phyloP scores from a whole-genome alignment of 1,139 yeast species.

The Diutina sp. region DNA sequence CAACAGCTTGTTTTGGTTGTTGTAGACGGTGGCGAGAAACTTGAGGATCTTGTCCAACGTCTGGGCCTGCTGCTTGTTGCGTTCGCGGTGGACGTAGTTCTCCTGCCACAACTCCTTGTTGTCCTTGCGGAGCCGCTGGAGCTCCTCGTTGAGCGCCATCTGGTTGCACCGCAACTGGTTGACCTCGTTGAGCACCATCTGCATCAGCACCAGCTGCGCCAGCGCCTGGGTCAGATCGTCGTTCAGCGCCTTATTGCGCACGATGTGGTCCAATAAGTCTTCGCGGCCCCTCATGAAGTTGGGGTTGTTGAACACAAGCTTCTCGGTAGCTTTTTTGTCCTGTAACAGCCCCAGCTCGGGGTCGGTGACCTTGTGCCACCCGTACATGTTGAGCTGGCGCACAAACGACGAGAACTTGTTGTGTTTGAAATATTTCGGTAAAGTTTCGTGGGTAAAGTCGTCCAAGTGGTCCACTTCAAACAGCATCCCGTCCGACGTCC shows the following conservation, averaged over 20 bases:
- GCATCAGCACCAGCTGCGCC: slow-evolving; percentile 29
- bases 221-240: slow-evolving; percentile 28
- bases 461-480: slow-evolving; percentile 81
- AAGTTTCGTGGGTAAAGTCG: slow-evolving; percentile 66
- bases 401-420: slow-evolving; percentile 91
- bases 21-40: slow-evolving; percentile 69
- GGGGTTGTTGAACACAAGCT: slow-evolving; percentile 8
- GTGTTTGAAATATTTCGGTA: slow-evolving; percentile 35
- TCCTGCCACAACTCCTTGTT: slow-evolving; percentile 90
- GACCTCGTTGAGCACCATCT: slow-evolving; percentile 53
- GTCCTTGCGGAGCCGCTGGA: slow-evolving; percentile 71
- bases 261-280: slow-evolving; percentile 28
- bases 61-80: slow-evolving; percentile 75
- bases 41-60: slow-evolving; percentile 80
- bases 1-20: slow-evolving; percentile 6
- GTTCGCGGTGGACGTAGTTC: slow-evolving; percentile 68
- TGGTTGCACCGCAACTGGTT: slow-evolving; percentile 72
- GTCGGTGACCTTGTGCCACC: slow-evolving; percentile 93
- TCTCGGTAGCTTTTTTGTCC: slow-evolving; percentile 28
- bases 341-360: slow-evolving; percentile 53
- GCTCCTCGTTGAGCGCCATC: slow-evolving; percentile 68
- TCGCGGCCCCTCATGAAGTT: slow-evolving; percentile 9
- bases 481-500: slow-evolving; percentile 79
- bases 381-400: slow-evolving; percentile 92
- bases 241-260: slow-evolving; percentile 14